Base-by-base conservation (phyloP, 495 filamentous ascomycete species). In the Bryoglossum gracile region DNA sequence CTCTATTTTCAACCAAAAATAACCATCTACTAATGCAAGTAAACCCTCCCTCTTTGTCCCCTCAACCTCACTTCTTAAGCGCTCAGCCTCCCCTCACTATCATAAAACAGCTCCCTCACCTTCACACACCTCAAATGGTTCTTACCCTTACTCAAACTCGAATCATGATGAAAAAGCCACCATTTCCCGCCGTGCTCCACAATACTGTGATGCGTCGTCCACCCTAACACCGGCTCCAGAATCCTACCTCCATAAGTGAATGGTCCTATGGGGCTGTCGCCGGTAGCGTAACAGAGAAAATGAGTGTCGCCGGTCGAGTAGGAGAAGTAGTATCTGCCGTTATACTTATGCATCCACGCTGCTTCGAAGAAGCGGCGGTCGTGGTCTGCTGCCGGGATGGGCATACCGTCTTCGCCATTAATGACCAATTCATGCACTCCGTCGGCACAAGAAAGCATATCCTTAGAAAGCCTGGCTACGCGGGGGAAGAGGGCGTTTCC, bases 121-220 rank as follows among this genome's bases (percentile, higher is more conserved):
- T 87, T 87, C 13, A 84, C 81, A 51, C 69, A 74, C 55, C 84
- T 64, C 62, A 87, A 55, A 66, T 87, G 83, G 57, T 79, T 75
- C 33, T 81, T 73, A 2, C 81, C 82, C 6, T 25, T 36, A 17
- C 75, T 79, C 19, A 85, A 58, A 59, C 76, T 72, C 55, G 78
- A 77, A 67, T 88, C 84, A 59, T 87, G 83, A 63, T 86, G 78
- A 58, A 87, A 87, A 46, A 88, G 54, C 62, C 72, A 86, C 84
- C 82, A 86, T 44, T 71, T 70, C 3, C 73, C 81, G 65, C 75
- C 54, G 56, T 80, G 84, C 70, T 87, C 82, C 22, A 77, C 80
- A 56, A 88, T 81, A n/a, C 77, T 82, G 65, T 86, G 83, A 67
- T 87, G 83, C 46, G 84, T 88, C 37, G 84, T 88, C 84, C 84